Evolutionary conservation across 2,329 filamentous ascomycete genomes (phyloP).

Genomic region (Stromatinia cepivora): DNA sequence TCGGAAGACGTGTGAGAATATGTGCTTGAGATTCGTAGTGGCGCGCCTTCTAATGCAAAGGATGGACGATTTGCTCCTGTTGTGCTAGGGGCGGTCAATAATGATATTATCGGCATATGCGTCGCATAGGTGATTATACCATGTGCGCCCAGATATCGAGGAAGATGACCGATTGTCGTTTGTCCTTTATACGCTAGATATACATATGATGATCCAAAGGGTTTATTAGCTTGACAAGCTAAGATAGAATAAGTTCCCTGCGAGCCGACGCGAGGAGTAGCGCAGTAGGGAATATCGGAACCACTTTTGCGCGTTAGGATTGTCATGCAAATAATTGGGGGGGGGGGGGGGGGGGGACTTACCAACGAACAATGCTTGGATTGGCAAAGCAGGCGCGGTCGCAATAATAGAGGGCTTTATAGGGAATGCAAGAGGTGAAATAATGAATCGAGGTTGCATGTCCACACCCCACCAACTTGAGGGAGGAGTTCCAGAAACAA

Average conservation of each 20-base stretch:
- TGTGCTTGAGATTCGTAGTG: background rate
- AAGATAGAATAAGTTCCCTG: slow-evolving; percentile 25
- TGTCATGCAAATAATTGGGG: background rate
- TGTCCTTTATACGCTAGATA: slow-evolving; percentile 19
- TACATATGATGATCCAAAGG: slow-evolving; percentile 18
- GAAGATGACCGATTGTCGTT: slow-evolving; percentile 24
- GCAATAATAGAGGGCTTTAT: slow-evolving; percentile 21
- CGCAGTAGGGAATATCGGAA: slow-evolving; percentile 25
- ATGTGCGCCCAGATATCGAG: slow-evolving; percentile 25
- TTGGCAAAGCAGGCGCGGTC: slow-evolving; percentile 24
- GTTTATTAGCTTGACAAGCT: slow-evolving; percentile 22
- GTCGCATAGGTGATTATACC: slow-evolving; percentile 27
- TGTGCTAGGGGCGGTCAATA: background rate
- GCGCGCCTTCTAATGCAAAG: background rate
- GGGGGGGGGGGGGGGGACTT: background rate
- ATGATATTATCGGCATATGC: background rate
- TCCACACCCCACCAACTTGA: slow-evolving; percentile 27
- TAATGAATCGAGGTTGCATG: slow-evolving; percentile 26
- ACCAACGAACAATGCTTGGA: slow-evolving; percentile 27
- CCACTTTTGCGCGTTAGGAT: slow-evolving; percentile 8
- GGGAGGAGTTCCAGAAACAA: slow-evolving; percentile 28
- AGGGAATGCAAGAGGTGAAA: slow-evolving; percentile 29
- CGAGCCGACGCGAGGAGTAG: slow-evolving; percentile 24
- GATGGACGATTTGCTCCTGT: background rate
- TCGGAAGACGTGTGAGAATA: background rate